Evolutionary conservation across 306 rosid genomes (phyloP).

Genomic region (Vachellia collinsii): DNA sequence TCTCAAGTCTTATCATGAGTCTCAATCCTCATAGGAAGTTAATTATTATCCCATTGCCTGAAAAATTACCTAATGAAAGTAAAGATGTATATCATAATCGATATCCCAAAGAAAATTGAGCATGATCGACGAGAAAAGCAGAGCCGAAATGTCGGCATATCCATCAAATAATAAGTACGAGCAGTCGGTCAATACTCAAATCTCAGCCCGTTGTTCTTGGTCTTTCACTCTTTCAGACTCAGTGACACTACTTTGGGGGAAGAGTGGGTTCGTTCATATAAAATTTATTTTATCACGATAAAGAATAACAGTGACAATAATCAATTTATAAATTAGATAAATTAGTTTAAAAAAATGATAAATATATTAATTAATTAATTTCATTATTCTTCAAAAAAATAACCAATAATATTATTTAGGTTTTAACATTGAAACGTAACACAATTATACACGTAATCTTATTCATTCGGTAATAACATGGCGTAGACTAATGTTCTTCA

Average conservation of each 20-base stretch:
- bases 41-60: neutral
- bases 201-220: neutral
- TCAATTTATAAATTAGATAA: no score
- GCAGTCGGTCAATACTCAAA: neutral
- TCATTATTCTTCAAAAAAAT: no score
- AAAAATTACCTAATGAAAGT: no score
- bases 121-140: neutral
- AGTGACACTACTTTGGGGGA: neutral
- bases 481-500: constrained; percentile 20
- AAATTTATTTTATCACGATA: neutral
- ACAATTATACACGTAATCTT: constrained; percentile 32
- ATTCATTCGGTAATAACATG: constrained; percentile 31
- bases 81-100: no score
- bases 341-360: no score
- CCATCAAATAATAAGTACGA: neutral
- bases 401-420: no score
- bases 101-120: no score
- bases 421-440: constrained; percentile 10
- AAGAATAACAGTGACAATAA: no score
- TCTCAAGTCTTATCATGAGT: no score
- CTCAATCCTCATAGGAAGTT: no score
- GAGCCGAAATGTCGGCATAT: neutral
- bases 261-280: neutral
- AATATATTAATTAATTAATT: no score
- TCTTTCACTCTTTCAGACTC: neutral